Base-by-base conservation (phyloP, 306 rosid genomes). In the Pyrus betulifolia region DNA sequence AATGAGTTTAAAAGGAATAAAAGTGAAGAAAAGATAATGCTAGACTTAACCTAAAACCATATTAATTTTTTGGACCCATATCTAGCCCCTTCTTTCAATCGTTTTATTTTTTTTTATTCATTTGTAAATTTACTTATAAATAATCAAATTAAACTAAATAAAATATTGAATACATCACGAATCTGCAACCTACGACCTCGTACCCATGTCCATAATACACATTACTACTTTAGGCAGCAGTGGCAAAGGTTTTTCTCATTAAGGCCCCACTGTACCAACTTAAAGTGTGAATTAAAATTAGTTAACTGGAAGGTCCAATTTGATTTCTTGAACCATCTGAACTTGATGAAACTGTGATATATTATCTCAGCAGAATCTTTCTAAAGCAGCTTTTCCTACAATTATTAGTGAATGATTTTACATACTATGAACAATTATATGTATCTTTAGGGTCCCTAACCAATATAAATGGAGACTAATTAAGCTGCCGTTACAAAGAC, bases 321-420 rank as follows among this genome's bases (percentile, higher is more conserved):
- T 4, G 4, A 44, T 25, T 23, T 70, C 62, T 51, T 49, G 62
- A 49, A 51, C 25, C 54, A 40, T n/a, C 35, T 28, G 45, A 52
- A 52, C 44, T 71, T 12, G 44, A 71, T 51, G 19, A 52, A 11
- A 71, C 18, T 27, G 42, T 70, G 74, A 45, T 27, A 6, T 70
- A 18, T 69, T 7, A 12, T 40, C n/a, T 71, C 55, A 72, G 67
- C 10, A 21, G 67, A 72, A 58, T 66, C 49, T 72, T 71, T 7
- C 31, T 31, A 72, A 58, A 59, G 76, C 40, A 23, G 57, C 57
- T 58, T 72, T 72, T 15, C 21, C 9, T 17, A 5, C 35, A 72
- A 58, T 72, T 57, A 58, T 72, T 72, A 58, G 55, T 58, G 67
- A 72, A 72, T 72, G 55, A 35, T 72, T 33, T 10, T 15, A 49